Percentiles rank a stretch among this genome's conserved stretches.
phyloP scores from a whole-genome alignment of 345 rosid species.

The Hibiscus syriacus region DNA sequence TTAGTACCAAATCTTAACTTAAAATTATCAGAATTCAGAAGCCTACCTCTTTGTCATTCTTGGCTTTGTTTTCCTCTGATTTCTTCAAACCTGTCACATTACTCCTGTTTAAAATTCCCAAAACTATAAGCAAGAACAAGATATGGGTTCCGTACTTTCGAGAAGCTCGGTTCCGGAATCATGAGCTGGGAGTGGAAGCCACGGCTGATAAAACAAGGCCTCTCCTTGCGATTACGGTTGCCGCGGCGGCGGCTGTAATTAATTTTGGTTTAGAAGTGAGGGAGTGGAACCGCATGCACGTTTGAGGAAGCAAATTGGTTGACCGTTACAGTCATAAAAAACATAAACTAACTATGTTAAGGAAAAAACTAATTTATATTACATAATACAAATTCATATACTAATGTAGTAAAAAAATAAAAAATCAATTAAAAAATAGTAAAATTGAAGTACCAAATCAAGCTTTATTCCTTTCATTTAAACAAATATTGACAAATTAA shows the following conservation, averaged over 20 bases:
- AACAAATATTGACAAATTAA: too few relatives aligned
- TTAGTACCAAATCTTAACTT: not conserved
- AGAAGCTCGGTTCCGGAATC: conserved; percentile 59
- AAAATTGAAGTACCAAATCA: too few relatives aligned
- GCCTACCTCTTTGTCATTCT: conserved; percentile 80
- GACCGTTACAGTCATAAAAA: conserved; percentile 79
- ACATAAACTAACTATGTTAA: too few relatives aligned
- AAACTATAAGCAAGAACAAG: not conserved
- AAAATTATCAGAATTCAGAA: not conserved
- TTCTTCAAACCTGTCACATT: conserved; percentile 57
- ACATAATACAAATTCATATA: too few relatives aligned
- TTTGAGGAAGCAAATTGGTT: conserved; percentile 81
- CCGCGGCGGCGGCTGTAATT: not conserved
- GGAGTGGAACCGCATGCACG: conserved; percentile 48
- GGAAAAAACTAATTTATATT: too few relatives aligned
- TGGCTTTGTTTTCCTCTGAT: conserved; percentile 71
- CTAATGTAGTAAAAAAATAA: too few relatives aligned
- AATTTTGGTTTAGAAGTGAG: conserved; percentile 5
- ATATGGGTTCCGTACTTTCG: conserved; percentile 31
- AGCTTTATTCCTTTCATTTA: too few relatives aligned
- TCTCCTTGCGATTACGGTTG: conserved; percentile 40
- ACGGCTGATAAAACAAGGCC: conserved; percentile 45
- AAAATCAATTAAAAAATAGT: too few relatives aligned
- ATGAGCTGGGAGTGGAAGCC: conserved; percentile 37
- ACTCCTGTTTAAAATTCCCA: not conserved